A percentile compares a stretch with the other conserved stretches of the same genome.
These are phyloP conservation scores for Candida wancherniae DNA, from an alignment of 805 yeast genomes.

Conservation along the genomic window DNA sequence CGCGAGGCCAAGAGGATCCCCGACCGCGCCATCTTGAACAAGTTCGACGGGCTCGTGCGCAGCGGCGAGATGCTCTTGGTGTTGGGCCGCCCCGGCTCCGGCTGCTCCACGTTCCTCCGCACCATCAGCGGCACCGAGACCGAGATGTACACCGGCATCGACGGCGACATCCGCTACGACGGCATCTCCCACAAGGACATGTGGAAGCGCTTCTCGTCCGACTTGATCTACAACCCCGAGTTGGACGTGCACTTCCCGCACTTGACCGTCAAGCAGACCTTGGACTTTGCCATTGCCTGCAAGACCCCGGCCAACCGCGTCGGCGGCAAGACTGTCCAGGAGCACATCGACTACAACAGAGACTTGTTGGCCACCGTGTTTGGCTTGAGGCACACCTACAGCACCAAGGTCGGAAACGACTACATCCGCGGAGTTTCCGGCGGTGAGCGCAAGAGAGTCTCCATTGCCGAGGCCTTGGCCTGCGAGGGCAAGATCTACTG, in stretches of 20 bases:
- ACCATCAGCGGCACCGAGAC: slow-evolving; percentile 26
- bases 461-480: slow-evolving; percentile 29
- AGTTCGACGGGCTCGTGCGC: slow-evolving; percentile 10
- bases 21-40: slow-evolving; percentile 11
- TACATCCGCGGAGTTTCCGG: slow-evolving; percentile 43
- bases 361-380: slow-evolving; percentile 28
- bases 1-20: slow-evolving; percentile 7
- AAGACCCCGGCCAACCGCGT: slow-evolving; percentile 58
- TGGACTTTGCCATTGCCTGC: slow-evolving; percentile 64
- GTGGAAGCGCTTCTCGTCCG: slow-evolving; percentile 53
- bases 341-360: slow-evolving; percentile 37
- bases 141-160: slow-evolving; percentile 20
- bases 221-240: slow-evolving; percentile 54
- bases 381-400: slow-evolving; percentile 27
- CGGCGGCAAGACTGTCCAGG: slow-evolving; percentile 41
- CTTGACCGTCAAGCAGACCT: slow-evolving; percentile 68
- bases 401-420: slow-evolving; percentile 31
- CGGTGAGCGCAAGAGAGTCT: slow-evolving; percentile 28
- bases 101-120: slow-evolving; percentile 33
- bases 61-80: slow-evolving; percentile 19
- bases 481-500: slow-evolving; percentile 21
- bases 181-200: slow-evolving; percentile 57
- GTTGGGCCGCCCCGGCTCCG: slow-evolving; percentile 40
- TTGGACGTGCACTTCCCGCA: slow-evolving; percentile 74
- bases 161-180: slow-evolving; percentile 47